phyloP scores from a whole-genome alignment of 2,329 filamentous ascomycete genomes.

The Pseudogymnoascus sp. region DNA sequence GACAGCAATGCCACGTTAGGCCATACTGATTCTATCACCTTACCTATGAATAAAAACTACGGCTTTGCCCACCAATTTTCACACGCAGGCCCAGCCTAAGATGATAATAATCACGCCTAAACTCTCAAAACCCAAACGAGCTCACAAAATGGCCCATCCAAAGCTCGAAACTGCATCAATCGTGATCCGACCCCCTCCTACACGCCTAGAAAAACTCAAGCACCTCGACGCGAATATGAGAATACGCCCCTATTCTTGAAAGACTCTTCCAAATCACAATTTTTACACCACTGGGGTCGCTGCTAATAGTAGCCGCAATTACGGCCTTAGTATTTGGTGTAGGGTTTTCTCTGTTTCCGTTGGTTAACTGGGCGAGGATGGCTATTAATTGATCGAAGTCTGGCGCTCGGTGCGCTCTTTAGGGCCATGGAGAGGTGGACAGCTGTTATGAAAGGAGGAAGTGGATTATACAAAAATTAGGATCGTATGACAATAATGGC shows the following conservation, averaged over 20 bases:
- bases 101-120: background rate
- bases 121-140: background rate
- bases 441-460: too few relatives aligned
- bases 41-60: background rate
- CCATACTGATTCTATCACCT: too few relatives aligned
- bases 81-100: background rate
- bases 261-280: too few relatives aligned
- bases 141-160: background rate
- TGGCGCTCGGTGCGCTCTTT: too few relatives aligned
- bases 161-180: background rate
- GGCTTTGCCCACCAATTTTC: background rate
- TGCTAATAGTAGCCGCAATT: background rate
- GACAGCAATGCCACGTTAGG: background rate
- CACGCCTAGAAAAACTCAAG: background rate
- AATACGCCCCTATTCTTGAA: background rate
- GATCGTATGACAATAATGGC: background rate
- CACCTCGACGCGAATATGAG: background rate
- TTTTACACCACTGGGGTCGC: background rate
- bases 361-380: background rate
- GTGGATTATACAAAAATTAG: too few relatives aligned
- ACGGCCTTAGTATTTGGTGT: background rate
- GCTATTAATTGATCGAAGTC: background rate
- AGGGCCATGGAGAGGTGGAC: too few relatives aligned
- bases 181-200: background rate
- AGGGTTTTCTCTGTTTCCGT: background rate